Evolutionary conservation across 371 early-diverging fungal genomes (phyloP), one percentile per base, ranked within the genome.

Genomic region (Entomophthora muscae): DNA sequence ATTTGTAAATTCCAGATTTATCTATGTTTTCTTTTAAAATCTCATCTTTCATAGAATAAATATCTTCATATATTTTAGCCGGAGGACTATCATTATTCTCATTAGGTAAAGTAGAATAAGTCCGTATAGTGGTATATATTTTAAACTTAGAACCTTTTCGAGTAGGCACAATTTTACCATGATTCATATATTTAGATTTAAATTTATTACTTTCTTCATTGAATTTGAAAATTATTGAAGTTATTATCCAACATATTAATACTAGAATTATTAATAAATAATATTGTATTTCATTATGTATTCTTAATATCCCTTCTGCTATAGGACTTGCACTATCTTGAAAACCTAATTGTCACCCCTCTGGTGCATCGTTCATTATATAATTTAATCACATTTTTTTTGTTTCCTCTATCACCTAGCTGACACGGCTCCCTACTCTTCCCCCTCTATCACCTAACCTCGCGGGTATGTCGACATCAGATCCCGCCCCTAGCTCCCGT

Each of bases 161-260:
- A 51, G n/a, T 51, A 12, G 10, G 10, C 7, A 51, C 7, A 7
- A 12, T 12, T 51, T 51, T 51, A 21, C 51, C 7, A 51, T 51
- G 51, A 21, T 51, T 51, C n/a, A 51, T 12, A 51, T 51, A 51
- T 51, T 51, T 51, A 51, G 10, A 51, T 51, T 62, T 58, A 60
- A 61, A 24, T 58, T 64, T 65, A 64, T 58, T 64, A 52, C 12
- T 64, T 60, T 64, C 59, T 64, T 62, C 31, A 29, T 64, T 51
- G 55, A 26, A 65, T 17, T 54, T 59, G 5, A 59, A 3, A 12
- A 51, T 51, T 12, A 51, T 51, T 51, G 51, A 51, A 12, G 51
- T 51, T 51, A 51, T 12, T 12, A 51, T 21, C 51, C 51, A 51
- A 51, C 51, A 51, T 51, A 51, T 51, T 51, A 51, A 51, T 51